phyloP scores from a whole-genome alignment of 2,329 filamentous ascomycete species.

The Ophiostoma ips region DNA sequence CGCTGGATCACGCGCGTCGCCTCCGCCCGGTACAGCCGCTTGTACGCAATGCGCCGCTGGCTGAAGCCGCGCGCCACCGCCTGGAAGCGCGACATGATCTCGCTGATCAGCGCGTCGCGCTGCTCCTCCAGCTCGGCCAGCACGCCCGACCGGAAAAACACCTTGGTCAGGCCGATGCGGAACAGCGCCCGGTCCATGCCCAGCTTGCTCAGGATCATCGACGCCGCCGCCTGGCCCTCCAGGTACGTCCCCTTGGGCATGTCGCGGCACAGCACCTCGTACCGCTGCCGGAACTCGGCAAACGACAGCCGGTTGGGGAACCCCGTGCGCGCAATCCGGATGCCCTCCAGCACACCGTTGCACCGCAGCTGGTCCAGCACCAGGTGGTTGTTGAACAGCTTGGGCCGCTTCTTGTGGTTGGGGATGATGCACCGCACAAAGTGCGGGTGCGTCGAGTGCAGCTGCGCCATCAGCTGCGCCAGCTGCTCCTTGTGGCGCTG shows the following conservation, averaged over 20 bases:
- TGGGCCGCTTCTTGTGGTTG: constrained; percentile 94
- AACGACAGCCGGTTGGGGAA: constrained; percentile 92
- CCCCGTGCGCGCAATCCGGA: constrained; percentile 88
- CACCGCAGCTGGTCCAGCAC: constrained; percentile 95
- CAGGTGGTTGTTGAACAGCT: constrained; percentile 81
- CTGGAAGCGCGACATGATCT: constrained; percentile 90
- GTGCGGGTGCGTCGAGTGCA: constrained; percentile 93
- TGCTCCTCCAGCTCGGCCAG: constrained; percentile 94
- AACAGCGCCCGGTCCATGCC: constrained; percentile 75
- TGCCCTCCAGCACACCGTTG: constrained; percentile 98
- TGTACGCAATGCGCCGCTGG: constrained; percentile 77
- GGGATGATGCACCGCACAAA: constrained; percentile 96
- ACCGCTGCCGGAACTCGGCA: constrained; percentile 85
- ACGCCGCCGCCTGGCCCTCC: constrained; percentile 75
- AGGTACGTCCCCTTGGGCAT: constrained; percentile 39
- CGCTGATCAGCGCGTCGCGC: constrained; percentile 78
- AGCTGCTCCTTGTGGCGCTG: constrained; percentile 96
- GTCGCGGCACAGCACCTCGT: constrained; percentile 73
- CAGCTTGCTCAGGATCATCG: constrained; percentile 79
- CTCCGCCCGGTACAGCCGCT: constrained; percentile 85
- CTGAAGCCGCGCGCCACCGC: constrained; percentile 82
- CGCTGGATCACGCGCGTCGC: constrained; percentile 88
- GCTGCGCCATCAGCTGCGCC: constrained; percentile 86
- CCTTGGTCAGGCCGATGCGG: constrained; percentile 88
- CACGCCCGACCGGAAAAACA: constrained; percentile 94